These are phyloP conservation scores for Erodium moschatum DNA, from an alignment of 441 rosid species.

Conservation along the genomic window DNA sequence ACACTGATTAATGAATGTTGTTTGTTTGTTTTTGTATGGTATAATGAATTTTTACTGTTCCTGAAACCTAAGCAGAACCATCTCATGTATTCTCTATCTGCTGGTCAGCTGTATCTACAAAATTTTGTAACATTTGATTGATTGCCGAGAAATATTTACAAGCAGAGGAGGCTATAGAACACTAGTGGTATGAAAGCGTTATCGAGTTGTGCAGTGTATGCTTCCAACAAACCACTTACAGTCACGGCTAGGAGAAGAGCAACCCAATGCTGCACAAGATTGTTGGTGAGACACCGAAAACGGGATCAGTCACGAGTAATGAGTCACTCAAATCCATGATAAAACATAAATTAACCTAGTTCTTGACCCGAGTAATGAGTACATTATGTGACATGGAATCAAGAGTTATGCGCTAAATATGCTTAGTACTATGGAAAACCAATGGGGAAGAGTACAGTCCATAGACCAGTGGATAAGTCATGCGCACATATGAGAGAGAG, in stretches of 20 bases:
- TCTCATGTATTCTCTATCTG: neutral
- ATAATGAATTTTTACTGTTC: neutral
- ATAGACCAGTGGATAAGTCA: neutral
- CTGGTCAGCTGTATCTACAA: constrained; percentile 8
- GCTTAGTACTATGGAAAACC: neutral
- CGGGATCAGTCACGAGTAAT: neutral
- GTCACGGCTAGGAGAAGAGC: constrained; percentile 65
- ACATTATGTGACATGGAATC: no score
- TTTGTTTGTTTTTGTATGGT: neutral
- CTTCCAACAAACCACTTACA: constrained; percentile 80
- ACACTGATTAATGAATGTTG: no score
- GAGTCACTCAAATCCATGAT: neutral
- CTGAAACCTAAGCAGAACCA: constrained; percentile 1
- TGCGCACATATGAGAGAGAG: constrained; percentile 13
- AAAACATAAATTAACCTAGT: neutral
- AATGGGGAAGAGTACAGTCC: neutral
- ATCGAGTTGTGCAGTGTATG: constrained; percentile 87
- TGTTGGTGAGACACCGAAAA: constrained; percentile 13
- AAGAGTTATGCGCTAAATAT: no score
- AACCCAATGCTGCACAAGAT: constrained; percentile 68
- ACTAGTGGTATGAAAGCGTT: constrained; percentile 91
- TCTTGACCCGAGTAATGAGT: neutral
- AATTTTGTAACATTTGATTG: neutral
- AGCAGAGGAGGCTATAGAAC: constrained; percentile 86
- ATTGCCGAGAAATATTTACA: constrained; percentile 31